These are phyloP conservation scores for Radiomyces spectabilis DNA, from an alignment of 192 early-diverging fungal species.

Conservation along the genomic window DNA sequence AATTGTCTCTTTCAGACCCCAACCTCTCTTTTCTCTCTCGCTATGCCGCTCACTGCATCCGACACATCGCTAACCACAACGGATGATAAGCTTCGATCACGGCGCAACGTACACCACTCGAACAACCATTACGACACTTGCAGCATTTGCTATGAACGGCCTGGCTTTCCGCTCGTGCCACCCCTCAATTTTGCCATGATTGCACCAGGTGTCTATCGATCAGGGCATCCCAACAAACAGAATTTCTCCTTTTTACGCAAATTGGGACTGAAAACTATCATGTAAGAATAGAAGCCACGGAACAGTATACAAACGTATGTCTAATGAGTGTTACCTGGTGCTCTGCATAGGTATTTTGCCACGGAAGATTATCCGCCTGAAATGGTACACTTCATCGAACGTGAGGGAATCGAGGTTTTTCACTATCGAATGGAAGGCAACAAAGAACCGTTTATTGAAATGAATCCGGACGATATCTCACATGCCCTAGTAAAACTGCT, in stretches of 20 bases:
- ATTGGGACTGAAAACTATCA: conserved; percentile 77
- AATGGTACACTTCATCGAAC: conserved; percentile 63
- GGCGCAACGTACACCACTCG: too few species aligned
- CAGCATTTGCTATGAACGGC: conserved; percentile 27
- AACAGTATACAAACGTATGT: too few species aligned
- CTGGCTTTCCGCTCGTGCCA: conserved; percentile 64
- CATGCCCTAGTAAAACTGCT: conserved; percentile 43
- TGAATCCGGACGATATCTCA: conserved; percentile 43
- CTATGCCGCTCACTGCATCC: too few species aligned
- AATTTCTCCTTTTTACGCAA: conserved; percentile 88
- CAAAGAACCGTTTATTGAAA: conserved; percentile 69
- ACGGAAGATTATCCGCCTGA: conserved; percentile 49
- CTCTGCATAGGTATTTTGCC: conserved; percentile 29
- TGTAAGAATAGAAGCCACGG: too few species aligned
- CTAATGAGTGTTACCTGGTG: too few species aligned
- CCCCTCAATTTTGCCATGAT: conserved; percentile 96
- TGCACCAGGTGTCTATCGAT: conserved; percentile 85
- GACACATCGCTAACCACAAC: too few species aligned
- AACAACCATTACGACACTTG: conserved; percentile 9
- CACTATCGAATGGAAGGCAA: conserved; percentile 83
- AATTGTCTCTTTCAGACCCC: too few species aligned
- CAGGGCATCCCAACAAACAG: conserved; percentile 86
- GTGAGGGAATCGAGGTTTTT: conserved; percentile 67
- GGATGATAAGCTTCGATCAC: too few species aligned
- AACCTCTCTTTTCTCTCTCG: too few species aligned